Percentiles rank a stretch among this genome's conserved stretches.
phyloP scores from a whole-genome alignment of 2,329 filamentous ascomycete species.

The Acephala macrosclerotiorum region DNA sequence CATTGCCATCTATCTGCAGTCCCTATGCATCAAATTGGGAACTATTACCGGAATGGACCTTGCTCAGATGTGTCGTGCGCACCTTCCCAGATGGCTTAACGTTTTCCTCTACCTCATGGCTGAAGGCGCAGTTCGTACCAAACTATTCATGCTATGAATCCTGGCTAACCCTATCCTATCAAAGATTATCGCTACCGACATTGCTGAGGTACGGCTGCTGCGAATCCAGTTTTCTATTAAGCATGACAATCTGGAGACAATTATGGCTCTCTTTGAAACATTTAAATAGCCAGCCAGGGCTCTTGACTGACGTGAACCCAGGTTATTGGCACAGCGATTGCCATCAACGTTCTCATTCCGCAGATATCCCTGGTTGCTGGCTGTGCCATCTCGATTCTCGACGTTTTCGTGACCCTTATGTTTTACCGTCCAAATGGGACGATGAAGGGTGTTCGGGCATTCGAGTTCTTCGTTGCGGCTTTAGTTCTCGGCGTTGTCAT shows the following conservation, averaged over 20 bases:
- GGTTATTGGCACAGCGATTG: constrained; percentile 73
- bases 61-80: constrained; percentile 57
- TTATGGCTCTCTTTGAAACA: too few relatives aligned
- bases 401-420: constrained; percentile 71
- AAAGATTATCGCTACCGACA: constrained; percentile 63
- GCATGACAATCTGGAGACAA: too few relatives aligned
- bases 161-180: constrained; percentile 16
- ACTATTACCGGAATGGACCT: constrained; percentile 62
- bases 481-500: constrained; percentile 72
- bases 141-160: neutral
- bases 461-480: constrained; percentile 68
- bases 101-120: constrained; percentile 60
- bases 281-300: too few relatives aligned
- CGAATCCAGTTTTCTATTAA: too few relatives aligned
- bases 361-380: constrained; percentile 71
- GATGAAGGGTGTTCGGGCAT: constrained; percentile 66
- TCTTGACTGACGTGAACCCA: too few relatives aligned
- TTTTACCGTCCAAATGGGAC: constrained; percentile 68
- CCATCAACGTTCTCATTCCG: constrained; percentile 69
- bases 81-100: constrained; percentile 60
- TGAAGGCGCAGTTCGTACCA: constrained; percentile 54
- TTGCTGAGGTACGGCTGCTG: too few relatives aligned
- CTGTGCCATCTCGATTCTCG: constrained; percentile 71
- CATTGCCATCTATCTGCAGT: constrained; percentile 65
- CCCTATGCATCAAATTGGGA: constrained; percentile 61